These are phyloP conservation scores for Phialophora verrucosa DNA, from an alignment of 2,329 filamentous ascomycete genomes.

Conservation along the genomic window DNA sequence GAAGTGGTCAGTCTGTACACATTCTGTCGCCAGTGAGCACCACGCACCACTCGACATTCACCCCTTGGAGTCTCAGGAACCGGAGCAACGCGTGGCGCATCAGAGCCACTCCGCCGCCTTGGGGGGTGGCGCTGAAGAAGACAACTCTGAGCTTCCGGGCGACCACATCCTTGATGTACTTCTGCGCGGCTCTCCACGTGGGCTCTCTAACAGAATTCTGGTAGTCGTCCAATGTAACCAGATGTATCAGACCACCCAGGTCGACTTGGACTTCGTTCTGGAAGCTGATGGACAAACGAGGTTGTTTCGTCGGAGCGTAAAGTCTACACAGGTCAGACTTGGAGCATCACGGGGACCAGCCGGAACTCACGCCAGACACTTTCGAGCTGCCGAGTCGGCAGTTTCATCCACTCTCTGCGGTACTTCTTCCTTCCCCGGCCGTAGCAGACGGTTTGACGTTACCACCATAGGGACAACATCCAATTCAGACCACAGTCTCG, in stretches of 20 bases:
- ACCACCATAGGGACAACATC: constrained; percentile 77
- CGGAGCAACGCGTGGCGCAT: constrained; percentile 81
- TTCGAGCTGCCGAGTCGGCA: constrained; percentile 79
- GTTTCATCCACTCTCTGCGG: constrained; percentile 73
- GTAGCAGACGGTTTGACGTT: constrained; percentile 43
- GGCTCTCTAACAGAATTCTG: constrained; percentile 62
- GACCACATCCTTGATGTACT: constrained; percentile 68
- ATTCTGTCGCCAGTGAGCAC: background rate
- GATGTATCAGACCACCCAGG: constrained; percentile 65
- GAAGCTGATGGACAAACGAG: constrained; percentile 69
- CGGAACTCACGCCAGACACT: constrained; percentile 71
- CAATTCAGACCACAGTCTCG: constrained; percentile 75
- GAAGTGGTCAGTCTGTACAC: constrained; percentile 10
- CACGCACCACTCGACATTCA: constrained; percentile 74
- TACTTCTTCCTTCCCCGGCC: constrained; percentile 49
- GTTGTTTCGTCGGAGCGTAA: constrained; percentile 74
- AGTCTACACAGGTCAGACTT: constrained; percentile 53
- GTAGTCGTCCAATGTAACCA: constrained; percentile 65
- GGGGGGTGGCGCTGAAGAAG: constrained; percentile 80
- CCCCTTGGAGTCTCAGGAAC: constrained; percentile 69
- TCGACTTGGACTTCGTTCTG: constrained; percentile 74
- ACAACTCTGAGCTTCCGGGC: constrained; percentile 70
- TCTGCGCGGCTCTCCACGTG: constrained; percentile 70
- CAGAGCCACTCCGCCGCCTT: constrained; percentile 80
- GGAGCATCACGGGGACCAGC: constrained; percentile 1